Conservation (phyloP, 345 rosid genomes). For the Brassica nigra region DNA sequence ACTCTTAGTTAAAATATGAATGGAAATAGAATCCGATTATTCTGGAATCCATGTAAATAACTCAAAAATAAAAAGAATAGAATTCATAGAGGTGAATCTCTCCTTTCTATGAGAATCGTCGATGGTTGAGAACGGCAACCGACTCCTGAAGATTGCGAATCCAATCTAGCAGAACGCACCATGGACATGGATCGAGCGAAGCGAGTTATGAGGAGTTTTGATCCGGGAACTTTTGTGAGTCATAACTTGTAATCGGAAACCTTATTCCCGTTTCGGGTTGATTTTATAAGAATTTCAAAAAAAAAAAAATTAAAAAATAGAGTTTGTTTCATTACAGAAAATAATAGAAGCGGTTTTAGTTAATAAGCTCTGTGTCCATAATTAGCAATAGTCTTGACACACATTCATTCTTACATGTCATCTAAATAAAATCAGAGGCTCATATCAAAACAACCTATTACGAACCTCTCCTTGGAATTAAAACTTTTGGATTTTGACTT, state of each 20-base stretch:
- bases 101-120: too few relatives aligned
- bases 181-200: too few relatives aligned
- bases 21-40: background rate
- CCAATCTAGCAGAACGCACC: too few relatives aligned
- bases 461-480: constrained; percentile 8
- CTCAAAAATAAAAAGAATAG: background rate
- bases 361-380: constrained; percentile 30
- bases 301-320: background rate
- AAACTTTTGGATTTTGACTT: constrained; percentile 8
- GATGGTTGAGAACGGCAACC: too few relatives aligned
- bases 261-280: too few relatives aligned
- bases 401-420: constrained; percentile 31
- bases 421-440: constrained; percentile 37
- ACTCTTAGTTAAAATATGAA: background rate
- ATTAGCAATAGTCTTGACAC: constrained; percentile 27
- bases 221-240: too few relatives aligned
- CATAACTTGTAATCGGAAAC: too few relatives aligned
- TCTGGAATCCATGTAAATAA: constrained; percentile 1
- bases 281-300: background rate
- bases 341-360: constrained; percentile 19
- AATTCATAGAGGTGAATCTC: too few relatives aligned
- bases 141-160: too few relatives aligned
- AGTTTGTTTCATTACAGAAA: constrained; percentile 20
- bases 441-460: constrained; percentile 16
- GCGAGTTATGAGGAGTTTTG: too few relatives aligned